phyloP scores from a whole-genome alignment of 2,329 filamentous ascomycete genomes.

The Zymoseptoria brevis region DNA sequence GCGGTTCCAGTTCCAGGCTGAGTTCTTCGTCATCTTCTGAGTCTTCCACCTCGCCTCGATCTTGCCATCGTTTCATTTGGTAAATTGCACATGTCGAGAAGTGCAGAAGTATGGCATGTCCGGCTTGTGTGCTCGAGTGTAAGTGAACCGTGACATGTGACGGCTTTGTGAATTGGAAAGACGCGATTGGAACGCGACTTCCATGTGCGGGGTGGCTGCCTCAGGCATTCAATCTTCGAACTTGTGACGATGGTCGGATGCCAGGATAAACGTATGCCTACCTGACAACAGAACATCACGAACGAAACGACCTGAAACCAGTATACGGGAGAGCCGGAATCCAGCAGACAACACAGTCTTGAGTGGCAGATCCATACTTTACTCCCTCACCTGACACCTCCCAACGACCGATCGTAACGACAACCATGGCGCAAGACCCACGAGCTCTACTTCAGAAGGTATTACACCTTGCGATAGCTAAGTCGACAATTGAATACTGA shows the following conservation, averaged over 20 bases:
- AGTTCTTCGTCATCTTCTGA: conserved; percentile 43
- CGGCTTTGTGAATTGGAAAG: not conserved
- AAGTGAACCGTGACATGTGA: not conserved
- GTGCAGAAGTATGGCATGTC: not conserved
- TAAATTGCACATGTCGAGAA: conserved; percentile 12
- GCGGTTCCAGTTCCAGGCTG: conserved; percentile 18
- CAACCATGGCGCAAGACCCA: conserved; percentile 64
- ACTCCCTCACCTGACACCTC: not conserved
- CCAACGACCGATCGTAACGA: not conserved
- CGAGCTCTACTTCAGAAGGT: conserved; percentile 73
- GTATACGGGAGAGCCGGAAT: not conserved
- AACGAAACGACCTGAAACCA: not conserved
- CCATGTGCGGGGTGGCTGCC: not conserved
- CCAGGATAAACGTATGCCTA: not conserved
- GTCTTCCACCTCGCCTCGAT: conserved; percentile 43
- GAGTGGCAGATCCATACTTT: not conserved
- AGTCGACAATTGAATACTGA: not conserved
- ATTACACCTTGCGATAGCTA: conserved; percentile 13
- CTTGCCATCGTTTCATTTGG: conserved; percentile 44
- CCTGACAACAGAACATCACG: not conserved
- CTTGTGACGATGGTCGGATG: not conserved
- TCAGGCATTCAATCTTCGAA: not conserved
- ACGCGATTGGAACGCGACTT: not conserved
- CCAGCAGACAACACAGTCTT: not conserved
- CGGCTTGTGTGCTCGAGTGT: not conserved